Conservation (phyloP, 768 basidiomycete species). For the Sistotremastrum niveocremeum region DNA sequence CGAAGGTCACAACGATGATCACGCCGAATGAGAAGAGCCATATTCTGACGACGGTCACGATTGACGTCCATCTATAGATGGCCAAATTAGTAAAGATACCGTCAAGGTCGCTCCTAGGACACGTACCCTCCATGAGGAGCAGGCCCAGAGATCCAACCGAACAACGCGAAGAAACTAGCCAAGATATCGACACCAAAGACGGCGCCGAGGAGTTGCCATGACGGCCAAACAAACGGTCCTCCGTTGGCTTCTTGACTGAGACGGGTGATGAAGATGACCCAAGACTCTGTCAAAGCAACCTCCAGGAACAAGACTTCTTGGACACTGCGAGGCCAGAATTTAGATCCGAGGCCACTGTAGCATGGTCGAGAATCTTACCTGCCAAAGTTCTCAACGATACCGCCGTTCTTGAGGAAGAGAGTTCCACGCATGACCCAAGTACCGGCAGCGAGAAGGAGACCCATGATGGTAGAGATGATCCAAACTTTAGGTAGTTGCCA, state of each 20-base stretch:
- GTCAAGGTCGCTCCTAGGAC: neutral
- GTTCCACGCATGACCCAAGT: conserved; percentile 35
- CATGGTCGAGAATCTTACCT: conserved; percentile 7
- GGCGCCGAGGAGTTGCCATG: conserved; percentile 28
- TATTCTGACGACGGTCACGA: conserved; percentile 28
- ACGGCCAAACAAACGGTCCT: conserved; percentile 22
- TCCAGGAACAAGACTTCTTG: conserved; percentile 35
- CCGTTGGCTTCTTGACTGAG: conserved; percentile 1
- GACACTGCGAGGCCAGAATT: conserved; percentile 9
- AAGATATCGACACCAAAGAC: conserved; percentile 28
- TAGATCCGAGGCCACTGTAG: neutral
- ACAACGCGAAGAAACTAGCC: conserved; percentile 25
- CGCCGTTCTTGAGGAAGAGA: conserved; percentile 23
- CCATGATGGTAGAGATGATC: conserved; percentile 30
- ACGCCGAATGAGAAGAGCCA: conserved; percentile 30
- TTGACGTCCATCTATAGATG: conserved; percentile 17
- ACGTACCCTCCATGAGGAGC: conserved; percentile 16
- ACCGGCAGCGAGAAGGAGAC: conserved; percentile 13
- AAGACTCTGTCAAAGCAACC: conserved; percentile 33
- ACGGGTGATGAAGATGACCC: conserved; percentile 21
- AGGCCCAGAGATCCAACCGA: conserved; percentile 29
- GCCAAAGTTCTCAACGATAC: conserved; percentile 33
- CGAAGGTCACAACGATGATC: conserved; percentile 21
- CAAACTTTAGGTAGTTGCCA: conserved; percentile 38
- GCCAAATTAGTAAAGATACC: conserved; percentile 7